Evolutionary conservation across 2,329 filamentous ascomycete species (phyloP), one percentile per base, ranked within the genome.

Genomic region (Dothistroma septosporum): DNA sequence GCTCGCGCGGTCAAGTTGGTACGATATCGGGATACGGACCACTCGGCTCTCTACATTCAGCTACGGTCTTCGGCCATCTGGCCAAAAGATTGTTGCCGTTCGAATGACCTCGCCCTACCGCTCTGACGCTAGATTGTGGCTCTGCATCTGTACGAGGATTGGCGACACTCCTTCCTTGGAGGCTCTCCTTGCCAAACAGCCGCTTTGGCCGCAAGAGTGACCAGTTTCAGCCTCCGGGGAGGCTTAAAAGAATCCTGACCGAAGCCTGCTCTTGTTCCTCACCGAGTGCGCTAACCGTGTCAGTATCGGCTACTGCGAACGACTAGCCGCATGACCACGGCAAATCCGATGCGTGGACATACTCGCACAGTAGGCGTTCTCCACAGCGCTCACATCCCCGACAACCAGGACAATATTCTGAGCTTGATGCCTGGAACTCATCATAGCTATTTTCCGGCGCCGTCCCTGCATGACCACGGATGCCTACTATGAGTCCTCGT

Each of bases 191-290:
- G 16, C 33, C 44, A 22, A 8, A 35, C 5, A 44, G 52, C 53
- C 44, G 37, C 37, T 56, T 47, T 28, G 19, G 11, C 37, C 37
- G 24, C 31, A 59, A 55, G 22, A 35, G 28, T 59, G 41, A 44
- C 24, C 33, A 37, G 41, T 60, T 65, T 63, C 63, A 63, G 63
- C 61, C 61, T 63, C 64, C 60, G 47, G 32, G 35, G 55, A 59
- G 60, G 55, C 58, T 53, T 61, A 59, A 55, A 37, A 53, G 44
- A 53, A 62, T 60, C 60, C 62, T 64, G 61, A 62, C 56, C 56
- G 61, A 61, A 63, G 61, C 61, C 63, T 61, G 54, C 44, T 55
- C 35, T 16, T 35, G 63, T 58, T 59, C 49, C 62, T 58, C 55
- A 47, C 53, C 53, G 33, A 54, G 57, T 21, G 22, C 50, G 54